Conservation (phyloP, 768 basidiomycete species). For the Amanita brunnescens region DNA sequence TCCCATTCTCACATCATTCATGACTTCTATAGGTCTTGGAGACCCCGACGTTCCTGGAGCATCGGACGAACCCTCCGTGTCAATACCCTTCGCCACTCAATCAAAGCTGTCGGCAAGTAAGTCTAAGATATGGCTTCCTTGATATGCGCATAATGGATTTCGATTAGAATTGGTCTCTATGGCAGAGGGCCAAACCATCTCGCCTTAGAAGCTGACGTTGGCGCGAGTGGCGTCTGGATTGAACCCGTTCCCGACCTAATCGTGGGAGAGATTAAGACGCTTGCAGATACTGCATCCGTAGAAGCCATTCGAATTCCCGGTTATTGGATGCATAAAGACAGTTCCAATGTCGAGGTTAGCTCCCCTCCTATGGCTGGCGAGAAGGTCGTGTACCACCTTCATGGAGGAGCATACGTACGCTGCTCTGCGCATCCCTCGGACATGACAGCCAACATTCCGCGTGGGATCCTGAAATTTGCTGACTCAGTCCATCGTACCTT, state of each 20-base stretch:
- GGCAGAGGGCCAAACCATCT: slow-evolving; percentile 22
- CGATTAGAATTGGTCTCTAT: background rate
- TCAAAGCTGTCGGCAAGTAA: background rate
- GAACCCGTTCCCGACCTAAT: slow-evolving; percentile 34
- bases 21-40: slow-evolving; percentile 23
- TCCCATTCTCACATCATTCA: background rate
- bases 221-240: slow-evolving; percentile 45
- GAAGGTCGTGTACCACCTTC: slow-evolving; percentile 49
- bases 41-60: slow-evolving; percentile 39
- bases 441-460: slow-evolving; percentile 33
- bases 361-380: slow-evolving; percentile 37
- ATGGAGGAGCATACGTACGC: slow-evolving; percentile 51
- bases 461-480: slow-evolving; percentile 37
- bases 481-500: slow-evolving; percentile 38
- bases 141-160: too few species aligned
- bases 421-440: slow-evolving; percentile 50
- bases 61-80: slow-evolving; percentile 20
- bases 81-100: background rate
- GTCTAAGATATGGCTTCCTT: background rate
- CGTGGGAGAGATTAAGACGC: slow-evolving; percentile 31
- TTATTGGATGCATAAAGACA: slow-evolving; percentile 46
- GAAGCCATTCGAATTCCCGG: slow-evolving; percentile 39
- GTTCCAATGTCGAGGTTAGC: slow-evolving; percentile 23
- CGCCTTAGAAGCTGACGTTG: slow-evolving; percentile 30
- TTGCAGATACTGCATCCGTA: slow-evolving; percentile 32